A percentile compares a stretch with the other conserved stretches of the same genome.
Conservation (phyloP, 2,329 filamentous ascomycete species). For the Microsporum ferrugineum region DNA sequence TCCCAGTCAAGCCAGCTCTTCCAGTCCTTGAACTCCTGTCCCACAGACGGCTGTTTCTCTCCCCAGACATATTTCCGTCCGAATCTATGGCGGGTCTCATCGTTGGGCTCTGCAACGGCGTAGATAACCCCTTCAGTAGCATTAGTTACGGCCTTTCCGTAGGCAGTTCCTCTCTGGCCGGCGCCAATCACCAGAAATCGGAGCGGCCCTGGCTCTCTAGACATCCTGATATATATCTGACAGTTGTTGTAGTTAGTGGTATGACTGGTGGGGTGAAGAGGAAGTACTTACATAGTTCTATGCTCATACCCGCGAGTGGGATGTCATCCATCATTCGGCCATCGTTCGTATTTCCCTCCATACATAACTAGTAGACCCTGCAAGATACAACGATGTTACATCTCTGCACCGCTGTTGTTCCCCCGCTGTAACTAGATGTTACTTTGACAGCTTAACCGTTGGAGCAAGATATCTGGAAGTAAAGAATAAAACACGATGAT, state of each 20-base stretch:
- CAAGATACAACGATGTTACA: background rate
- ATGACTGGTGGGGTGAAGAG: background rate
- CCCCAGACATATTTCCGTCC: constrained; percentile 65
- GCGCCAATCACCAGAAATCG: constrained; percentile 72
- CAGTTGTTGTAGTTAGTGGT: background rate
- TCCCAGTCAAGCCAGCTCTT: constrained; percentile 66
- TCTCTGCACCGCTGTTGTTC: background rate
- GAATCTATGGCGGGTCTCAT: constrained; percentile 63
- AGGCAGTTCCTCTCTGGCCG: constrained; percentile 64
- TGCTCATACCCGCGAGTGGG: too few species aligned
- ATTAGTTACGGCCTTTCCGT: constrained; percentile 55
- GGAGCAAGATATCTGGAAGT: background rate
- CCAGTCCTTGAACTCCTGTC: constrained; percentile 65
- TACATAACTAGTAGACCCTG: too few species aligned
- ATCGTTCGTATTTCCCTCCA: background rate
- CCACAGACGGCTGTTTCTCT: constrained; percentile 38
- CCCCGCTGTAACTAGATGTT: background rate
- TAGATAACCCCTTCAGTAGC: constrained; percentile 58
- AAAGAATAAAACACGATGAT: too few species aligned
- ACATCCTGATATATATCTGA: background rate
- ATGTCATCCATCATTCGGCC: too few species aligned
- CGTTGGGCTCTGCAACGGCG: constrained; percentile 69
- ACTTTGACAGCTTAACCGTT: background rate
- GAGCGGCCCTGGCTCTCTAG: constrained; percentile 26
- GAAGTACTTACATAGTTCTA: background rate